Evolutionary conservation across 2,329 filamentous ascomycete genomes (phyloP).

Genomic region (Beauveria bassiana): DNA sequence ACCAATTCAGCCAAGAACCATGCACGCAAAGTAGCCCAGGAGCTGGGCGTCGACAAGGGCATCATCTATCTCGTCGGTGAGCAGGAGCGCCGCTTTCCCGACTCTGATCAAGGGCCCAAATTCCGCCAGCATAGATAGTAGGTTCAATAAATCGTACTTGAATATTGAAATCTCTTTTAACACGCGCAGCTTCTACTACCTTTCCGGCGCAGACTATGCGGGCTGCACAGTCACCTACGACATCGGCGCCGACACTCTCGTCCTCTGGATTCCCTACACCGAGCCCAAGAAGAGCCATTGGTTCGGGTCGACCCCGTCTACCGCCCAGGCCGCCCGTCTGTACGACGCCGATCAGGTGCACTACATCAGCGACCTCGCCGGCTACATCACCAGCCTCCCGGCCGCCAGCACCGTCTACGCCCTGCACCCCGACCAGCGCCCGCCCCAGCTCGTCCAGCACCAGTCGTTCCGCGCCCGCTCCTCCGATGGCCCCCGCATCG

Average conservation of each 20-base stretch:
- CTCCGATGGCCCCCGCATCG: constrained; percentile 31
- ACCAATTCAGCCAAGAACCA: constrained; percentile 42
- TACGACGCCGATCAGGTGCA: constrained; percentile 67
- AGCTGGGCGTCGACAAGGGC: constrained; percentile 41
- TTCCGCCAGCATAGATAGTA: constrained; percentile 55
- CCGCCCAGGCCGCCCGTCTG: constrained; percentile 50
- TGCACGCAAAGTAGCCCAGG: constrained; percentile 46
- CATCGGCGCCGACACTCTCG: constrained; percentile 51
- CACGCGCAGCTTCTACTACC: constrained; percentile 47
- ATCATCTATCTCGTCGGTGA: constrained; percentile 51
- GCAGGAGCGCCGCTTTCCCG: constrained; percentile 42
- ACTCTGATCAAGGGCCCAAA: constrained; percentile 48
- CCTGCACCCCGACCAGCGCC: constrained; percentile 40
- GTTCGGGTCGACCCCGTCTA: constrained; percentile 53
- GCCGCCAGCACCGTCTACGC: constrained; percentile 36
- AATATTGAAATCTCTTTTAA: not conserved
- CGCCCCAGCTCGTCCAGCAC: constrained; percentile 14
- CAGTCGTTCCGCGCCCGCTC: constrained; percentile 28
- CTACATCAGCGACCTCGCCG: constrained; percentile 47
- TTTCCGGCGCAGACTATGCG: constrained; percentile 46
- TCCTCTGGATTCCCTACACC: constrained; percentile 66
- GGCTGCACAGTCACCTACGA: constrained; percentile 52
- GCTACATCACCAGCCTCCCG: constrained; percentile 33
- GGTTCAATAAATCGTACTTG: constrained; percentile 15
- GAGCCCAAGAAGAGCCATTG: constrained; percentile 55